These are phyloP conservation scores for Penicillium aurantiogriseum DNA, from an alignment of 2,329 filamentous ascomycete genomes.

Conservation along the genomic window DNA sequence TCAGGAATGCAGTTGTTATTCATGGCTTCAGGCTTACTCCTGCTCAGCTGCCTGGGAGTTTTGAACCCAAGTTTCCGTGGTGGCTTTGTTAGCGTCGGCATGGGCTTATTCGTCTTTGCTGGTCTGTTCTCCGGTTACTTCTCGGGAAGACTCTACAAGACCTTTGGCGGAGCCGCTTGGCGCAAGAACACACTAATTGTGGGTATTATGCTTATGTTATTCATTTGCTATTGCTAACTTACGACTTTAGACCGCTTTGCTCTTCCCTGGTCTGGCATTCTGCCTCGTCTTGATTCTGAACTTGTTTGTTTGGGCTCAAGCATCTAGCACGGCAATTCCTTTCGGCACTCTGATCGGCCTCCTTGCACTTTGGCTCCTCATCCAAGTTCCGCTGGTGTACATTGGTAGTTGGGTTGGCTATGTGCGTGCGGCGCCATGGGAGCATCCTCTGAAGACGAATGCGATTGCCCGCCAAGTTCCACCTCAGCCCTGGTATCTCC, in stretches of 20 bases:
- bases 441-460: conserved; percentile 77
- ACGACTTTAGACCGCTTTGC: conserved; percentile 59
- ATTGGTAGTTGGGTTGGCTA: conserved; percentile 76
- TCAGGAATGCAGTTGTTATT: conserved; percentile 85
- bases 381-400: conserved; percentile 83
- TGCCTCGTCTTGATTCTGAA: conserved; percentile 75
- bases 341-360: conserved; percentile 75
- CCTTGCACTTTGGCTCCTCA: conserved; percentile 74
- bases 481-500: conserved; percentile 71
- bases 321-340: conserved; percentile 81
- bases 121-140: conserved; percentile 86
- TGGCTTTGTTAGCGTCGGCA: conserved; percentile 79
- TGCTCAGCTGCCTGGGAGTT: conserved; percentile 72
- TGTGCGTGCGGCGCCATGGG: conserved; percentile 65
- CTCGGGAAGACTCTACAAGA: conserved; percentile 78
- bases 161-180: conserved; percentile 74
- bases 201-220: conserved; percentile 21
- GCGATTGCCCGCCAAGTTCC: conserved; percentile 72
- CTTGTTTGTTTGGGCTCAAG: conserved; percentile 86
- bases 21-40: conserved; percentile 70
- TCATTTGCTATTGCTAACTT: conserved; percentile 16
- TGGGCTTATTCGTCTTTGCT: conserved; percentile 79
- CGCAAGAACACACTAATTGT: conserved; percentile 69
- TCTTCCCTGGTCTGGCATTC: conserved; percentile 79
- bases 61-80: conserved; percentile 87